Conservation (phyloP, 768 basidiomycete genomes). For the Fistulinella prunicolor region DNA sequence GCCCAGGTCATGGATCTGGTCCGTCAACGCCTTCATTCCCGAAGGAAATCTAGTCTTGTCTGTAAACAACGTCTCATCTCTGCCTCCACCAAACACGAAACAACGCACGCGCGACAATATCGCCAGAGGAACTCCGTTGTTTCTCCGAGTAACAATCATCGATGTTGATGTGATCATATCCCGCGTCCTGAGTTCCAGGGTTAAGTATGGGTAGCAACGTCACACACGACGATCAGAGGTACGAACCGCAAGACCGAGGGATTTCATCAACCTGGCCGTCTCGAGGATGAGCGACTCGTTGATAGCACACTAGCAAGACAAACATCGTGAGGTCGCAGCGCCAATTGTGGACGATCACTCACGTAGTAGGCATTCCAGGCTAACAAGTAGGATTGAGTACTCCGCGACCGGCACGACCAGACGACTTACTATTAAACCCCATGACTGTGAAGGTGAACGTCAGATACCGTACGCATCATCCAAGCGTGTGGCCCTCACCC, state of each 20-base stretch:
- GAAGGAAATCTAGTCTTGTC: slow-evolving; percentile 52
- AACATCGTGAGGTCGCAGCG: neutral
- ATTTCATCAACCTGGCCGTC: slow-evolving; percentile 49
- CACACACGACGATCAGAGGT: neutral
- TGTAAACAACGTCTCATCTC: slow-evolving; percentile 18
- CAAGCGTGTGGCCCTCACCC: slow-evolving; percentile 21
- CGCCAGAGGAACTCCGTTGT: slow-evolving; percentile 45
- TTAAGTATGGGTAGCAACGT: neutral
- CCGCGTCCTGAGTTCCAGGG: slow-evolving; percentile 42
- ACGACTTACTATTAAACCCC: slow-evolving; percentile 59
- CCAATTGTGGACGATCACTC: slow-evolving; percentile 11
- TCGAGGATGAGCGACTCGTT: slow-evolving; percentile 50
- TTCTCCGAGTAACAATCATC: slow-evolving; percentile 68
- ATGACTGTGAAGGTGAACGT: slow-evolving; percentile 38
- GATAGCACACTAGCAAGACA: slow-evolving; percentile 49
- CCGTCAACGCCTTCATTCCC: slow-evolving; percentile 56
- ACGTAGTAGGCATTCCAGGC: slow-evolving; percentile 74
- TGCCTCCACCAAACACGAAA: neutral
- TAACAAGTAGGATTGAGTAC: slow-evolving; percentile 22
- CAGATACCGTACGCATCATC: neutral
- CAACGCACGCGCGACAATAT: slow-evolving; percentile 52
- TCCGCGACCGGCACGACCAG: neutral
- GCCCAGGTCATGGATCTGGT: slow-evolving; percentile 53
- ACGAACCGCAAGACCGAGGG: slow-evolving; percentile 47
- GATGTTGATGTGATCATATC: slow-evolving; percentile 57